Evolutionary conservation across 371 early-diverging fungal species (phyloP).

Genomic region (Apophysomyces sp.): DNA sequence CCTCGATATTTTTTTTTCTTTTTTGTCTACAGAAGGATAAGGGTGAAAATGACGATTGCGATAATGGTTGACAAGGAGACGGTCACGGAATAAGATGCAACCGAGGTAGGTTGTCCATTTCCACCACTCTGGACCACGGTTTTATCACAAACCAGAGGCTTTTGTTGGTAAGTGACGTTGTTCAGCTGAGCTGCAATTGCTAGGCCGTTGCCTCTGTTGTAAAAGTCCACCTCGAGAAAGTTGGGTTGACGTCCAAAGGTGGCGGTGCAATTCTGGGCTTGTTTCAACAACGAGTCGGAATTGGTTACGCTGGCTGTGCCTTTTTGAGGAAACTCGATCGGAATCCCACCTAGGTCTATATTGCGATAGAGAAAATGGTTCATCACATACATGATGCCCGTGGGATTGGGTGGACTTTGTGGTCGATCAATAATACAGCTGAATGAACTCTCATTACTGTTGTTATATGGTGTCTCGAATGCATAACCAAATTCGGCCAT

Average conservation of each 20-base stretch:
- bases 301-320: conserved; percentile 52
- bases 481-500: conserved; percentile 46
- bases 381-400: conserved; percentile 44
- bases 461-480: conserved; percentile 52
- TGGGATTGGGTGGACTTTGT: conserved; percentile 11
- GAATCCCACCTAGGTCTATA: conserved; percentile 17
- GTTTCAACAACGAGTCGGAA: conserved; percentile 33
- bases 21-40: neutral
- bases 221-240: conserved; percentile 78
- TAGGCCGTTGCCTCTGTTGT: conserved; percentile 59
- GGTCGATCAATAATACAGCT: conserved; percentile 52
- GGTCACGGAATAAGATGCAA: neutral
- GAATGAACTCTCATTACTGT: conserved; percentile 19
- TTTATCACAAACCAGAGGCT: neutral
- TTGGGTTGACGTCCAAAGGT: conserved; percentile 61
- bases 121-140: neutral
- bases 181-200: conserved; percentile 62
- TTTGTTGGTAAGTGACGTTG: conserved; percentile 49
- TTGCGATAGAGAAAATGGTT: conserved; percentile 50
- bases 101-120: neutral
- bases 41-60: neutral
- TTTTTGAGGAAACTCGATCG: conserved; percentile 51
- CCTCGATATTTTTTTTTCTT: neutral
- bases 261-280: conserved; percentile 41
- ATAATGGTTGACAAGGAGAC: neutral